A percentile compares a stretch with the other conserved stretches of the same genome.
Evolutionary conservation across 495 filamentous ascomycete genomes (phyloP).

Genomic region (Trichoderma parareesei): DNA sequence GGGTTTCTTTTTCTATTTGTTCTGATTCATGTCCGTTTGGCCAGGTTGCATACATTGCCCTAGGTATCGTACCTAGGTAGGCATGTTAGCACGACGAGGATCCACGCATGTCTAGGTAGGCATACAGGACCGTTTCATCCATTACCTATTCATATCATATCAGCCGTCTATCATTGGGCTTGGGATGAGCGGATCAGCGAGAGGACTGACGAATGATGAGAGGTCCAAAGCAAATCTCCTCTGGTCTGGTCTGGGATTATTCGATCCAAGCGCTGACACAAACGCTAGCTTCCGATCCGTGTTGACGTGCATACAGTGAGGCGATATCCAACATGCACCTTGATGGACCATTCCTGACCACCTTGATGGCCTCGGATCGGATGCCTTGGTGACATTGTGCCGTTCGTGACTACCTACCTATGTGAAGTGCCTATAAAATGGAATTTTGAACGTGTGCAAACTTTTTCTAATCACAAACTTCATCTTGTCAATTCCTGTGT

Average conservation of each 20-base stretch:
- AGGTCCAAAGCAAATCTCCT: background rate
- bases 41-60: too few relatives aligned
- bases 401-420: background rate
- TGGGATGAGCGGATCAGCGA: background rate
- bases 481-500: background rate
- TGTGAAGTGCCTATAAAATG: background rate
- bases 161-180: background rate
- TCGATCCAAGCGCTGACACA: background rate
- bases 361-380: background rate
- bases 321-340: background rate
- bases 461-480: background rate
- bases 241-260: background rate
- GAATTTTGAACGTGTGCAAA: background rate
- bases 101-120: too few relatives aligned
- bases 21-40: background rate
- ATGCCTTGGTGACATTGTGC: background rate
- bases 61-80: too few relatives aligned
- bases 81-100: too few relatives aligned
- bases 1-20: background rate
- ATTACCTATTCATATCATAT: background rate
- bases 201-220: background rate
- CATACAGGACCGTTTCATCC: background rate
- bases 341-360: background rate
- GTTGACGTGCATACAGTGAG: background rate
- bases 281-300: background rate